Evolutionary conservation across 495 filamentous ascomycete species (phyloP), one percentile per base, ranked within the genome.

Genomic region (Penicillium atrosanguineum): DNA sequence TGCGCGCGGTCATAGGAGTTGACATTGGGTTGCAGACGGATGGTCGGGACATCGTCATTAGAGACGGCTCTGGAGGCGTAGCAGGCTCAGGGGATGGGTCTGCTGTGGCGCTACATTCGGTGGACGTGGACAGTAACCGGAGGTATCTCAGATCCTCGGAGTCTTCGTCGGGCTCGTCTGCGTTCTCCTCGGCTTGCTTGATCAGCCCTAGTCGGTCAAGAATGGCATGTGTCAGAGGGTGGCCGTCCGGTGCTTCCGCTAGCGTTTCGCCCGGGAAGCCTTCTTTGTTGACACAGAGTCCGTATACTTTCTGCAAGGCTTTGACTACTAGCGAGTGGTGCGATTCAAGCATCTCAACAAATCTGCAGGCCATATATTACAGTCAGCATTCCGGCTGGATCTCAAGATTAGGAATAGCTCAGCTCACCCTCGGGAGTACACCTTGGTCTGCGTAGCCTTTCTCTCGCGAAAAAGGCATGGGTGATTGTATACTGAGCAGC

Each of bases 271-370:
- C 75, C 1, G 75, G 75, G 47, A 78, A 76, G 11, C 69, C 68
- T 59, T 78, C 73, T 12, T 75, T 74, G 53, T 66, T 71, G 34
- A 75, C 53, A 54, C 72, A 78, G 55, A 70, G 63, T 37, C 69
- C 75, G 62, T 78, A 76, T 14, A 78, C 62, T 46, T 70, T 68
- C 48, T 76, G 73, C 9, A 78, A 57, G 1, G 72, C 75, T 53
- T 78, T 74, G 46, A 78, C 68, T 7, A 75, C 72, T 1, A 76
- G 55, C 1, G 72, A 71, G 48, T 76, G 75, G 34, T 76, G 72
- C 12, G 75, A 76, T 50, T 76, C 72, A 18, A 78, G 68, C 73
- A 78, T 76, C 49, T 78, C 75, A 26, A 78, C 75, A 34, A 76
- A 78, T 45, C 75, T 78, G 26, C 4, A 18, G 5, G 26, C 23